Evolutionary conservation across 768 basidiomycete genomes (phyloP), one percentile per base, ranked within the genome.

Genomic region (Collybiopsis luxurians): DNA sequence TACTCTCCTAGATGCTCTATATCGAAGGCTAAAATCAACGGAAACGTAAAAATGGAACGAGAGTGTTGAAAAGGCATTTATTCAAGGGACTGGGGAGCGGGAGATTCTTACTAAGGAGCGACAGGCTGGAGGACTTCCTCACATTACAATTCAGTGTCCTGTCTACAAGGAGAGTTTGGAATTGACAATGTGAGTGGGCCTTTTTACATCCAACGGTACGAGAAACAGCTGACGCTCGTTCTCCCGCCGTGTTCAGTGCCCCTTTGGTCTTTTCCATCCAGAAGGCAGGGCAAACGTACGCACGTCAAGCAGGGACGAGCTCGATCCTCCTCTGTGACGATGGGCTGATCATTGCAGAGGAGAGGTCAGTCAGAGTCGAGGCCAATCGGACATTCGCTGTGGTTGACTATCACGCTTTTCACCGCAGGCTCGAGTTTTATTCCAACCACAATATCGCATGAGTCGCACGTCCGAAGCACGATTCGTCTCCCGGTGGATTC

Each of bases 231-330:
- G n/a, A n/a, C 23, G 17, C 17, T 24, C 17, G 6, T 44, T 44
- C n/a, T 44, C 9, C 17, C n/a, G 6, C 17, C n/a, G 5, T n/a
- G 6, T 44, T 44, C 42, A 87, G 87, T 55, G 73, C 79, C 0
- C 89, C 89, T 2, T 90, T 88, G 10, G 83, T 94, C 4, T 85
- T 86, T 62, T 87, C 86, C 0, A 78, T 92, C 59, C 90, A 92
- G 72, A 87, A 86, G 66, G 90, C 90, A 0, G 91, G 91, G 84
- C 86, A 90, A 67, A 90, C 89, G 31, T 92, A 92, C 67, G 90
- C 91, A 6, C 82, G 89, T 4, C 91, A 94, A 70, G 90, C 89
- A 67, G 89, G 89, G 15, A 87, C 87, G 0, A 87, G 85, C 31
- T 78, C 84, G 7, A 90, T 94, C 69, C 83, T 92, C 63, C 79